Base-by-base conservation (phyloP, 2,329 filamentous ascomycete species). In the Exophiala lecanii-corni region DNA sequence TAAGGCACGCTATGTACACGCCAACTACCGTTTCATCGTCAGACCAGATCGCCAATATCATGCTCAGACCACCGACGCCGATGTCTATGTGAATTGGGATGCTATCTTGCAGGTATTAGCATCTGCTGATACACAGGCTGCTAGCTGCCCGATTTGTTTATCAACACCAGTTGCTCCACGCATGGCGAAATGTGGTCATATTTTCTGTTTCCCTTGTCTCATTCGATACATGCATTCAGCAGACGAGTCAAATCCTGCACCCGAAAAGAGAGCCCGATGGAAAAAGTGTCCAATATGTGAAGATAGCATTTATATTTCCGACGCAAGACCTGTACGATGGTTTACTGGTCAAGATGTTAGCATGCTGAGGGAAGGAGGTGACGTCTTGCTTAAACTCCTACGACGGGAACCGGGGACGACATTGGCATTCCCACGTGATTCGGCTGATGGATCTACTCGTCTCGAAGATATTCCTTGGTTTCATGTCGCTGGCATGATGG, bases 201-300 rank as follows among this genome's bases (percentile, higher is more conserved):
- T 98, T 9, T 97, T 96, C 63, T 98, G 92, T 61, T 71, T 97
- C 23, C 83, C 92, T 4, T 98, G 92, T 61, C 68, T 97, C 49
- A 87, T 97, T 51, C 84, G 92, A 37, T 98, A 94, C 62, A 96
- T 98, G 88, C 86, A 94, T 57, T 86, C 89, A 5, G 83, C 85
- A 43, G 82, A 86, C n/a, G 83, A 85, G 23, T 66, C 68, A 6
- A 75, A 74, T 45, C 70, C 77, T 7, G 54, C 70, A 2, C 74
- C 75, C 0, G 81, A 83, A 50, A 89, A 83, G 66, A 82, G 78
- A 56, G 72, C 84, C 20, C 76, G 84, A 41, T 96, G 87, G 78
- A 94, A 94, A 69, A 95, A 94, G 62, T 98, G 92, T 56, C 91
- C 92, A 0, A 89, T 98, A 23, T 98, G 92, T 63, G 92, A 87